Percentiles rank a stretch among this genome's conserved stretches.
phyloP scores from a whole-genome alignment of 2,329 filamentous ascomycete genomes.

The Colletotrichum sp. region DNA sequence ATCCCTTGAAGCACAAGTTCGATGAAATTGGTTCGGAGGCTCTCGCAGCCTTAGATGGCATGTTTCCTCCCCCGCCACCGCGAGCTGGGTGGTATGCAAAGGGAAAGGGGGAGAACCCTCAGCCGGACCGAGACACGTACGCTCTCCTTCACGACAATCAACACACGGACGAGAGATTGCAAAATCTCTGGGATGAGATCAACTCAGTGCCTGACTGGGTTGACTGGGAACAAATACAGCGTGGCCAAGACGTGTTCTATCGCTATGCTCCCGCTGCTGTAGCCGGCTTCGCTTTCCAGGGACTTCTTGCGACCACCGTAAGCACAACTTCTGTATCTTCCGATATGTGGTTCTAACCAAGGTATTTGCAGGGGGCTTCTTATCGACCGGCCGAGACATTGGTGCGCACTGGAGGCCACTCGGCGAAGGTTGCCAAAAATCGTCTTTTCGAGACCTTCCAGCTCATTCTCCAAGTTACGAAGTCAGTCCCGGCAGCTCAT shows the following conservation, averaged over 20 bases:
- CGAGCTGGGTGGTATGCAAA: not conserved
- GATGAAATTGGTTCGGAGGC: not conserved
- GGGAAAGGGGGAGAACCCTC: not conserved
- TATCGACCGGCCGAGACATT: conserved; percentile 62
- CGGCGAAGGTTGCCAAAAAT: conserved; percentile 60
- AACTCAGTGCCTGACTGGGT: conserved; percentile 66
- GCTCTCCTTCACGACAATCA: conserved; percentile 35
- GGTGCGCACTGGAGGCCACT: conserved; percentile 66
- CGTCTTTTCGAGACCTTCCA: conserved; percentile 51
- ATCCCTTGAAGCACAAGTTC: not conserved
- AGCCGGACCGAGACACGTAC: not conserved
- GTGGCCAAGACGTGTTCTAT: conserved; percentile 67
- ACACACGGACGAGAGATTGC: conserved; percentile 48
- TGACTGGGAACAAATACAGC: conserved; percentile 66
- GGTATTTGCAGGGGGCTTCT: not conserved
- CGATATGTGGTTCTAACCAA: not conserved
- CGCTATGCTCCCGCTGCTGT: conserved; percentile 66
- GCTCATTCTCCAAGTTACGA: conserved; percentile 59
- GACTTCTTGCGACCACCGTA: conserved; percentile 50
- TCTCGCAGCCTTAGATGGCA: not conserved
- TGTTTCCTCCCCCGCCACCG: not conserved
- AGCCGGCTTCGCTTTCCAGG: conserved; percentile 45
- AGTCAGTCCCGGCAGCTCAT: conserved; percentile 50
- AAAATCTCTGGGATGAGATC: conserved; percentile 58
- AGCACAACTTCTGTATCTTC: conserved; percentile 54